Evolutionary conservation across 805 yeast genomes (phyloP), one percentile per base, ranked within the genome.

Genomic region (Ascoidea asiatica): DNA sequence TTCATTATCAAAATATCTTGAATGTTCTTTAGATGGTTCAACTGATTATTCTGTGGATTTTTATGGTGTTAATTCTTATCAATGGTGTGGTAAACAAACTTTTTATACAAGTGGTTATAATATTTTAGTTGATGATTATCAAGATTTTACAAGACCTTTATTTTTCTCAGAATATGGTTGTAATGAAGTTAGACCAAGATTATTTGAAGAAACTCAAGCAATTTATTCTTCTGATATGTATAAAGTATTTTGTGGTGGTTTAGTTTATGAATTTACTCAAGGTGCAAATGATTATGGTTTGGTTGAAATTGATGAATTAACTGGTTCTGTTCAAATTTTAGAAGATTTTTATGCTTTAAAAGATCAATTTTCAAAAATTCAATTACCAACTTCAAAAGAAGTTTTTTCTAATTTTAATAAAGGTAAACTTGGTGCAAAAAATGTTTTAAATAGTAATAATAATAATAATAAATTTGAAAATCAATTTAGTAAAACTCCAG

Each of bases 131-230:
- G 68, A 69, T 29, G 95, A 85, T 48, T 89, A 87, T 57, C 57
- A 63, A 19, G 72, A 73, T 35, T 86, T 73, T 57, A 59, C 82
- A 2, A 74, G 78, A 45, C 97, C 97, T 1, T 73, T 90, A 0
- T 83, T 90, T 59, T 74, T 90, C 44, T 86, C 96, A 1, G 97
- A 90, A 65, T 87, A 77, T 63, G 97, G 97, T 5, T 88, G 97
- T 62, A 88, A 88, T 56, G 79, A 76, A 48, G 81, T 88, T 2
- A 61, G 66, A 21, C 97, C 97, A 2, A 72, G 97, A 49, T 52
- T 62, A 4, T 89, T 89, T 61, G 85, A 80, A 39, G 97, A 89
- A 57, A 74, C 87, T 21, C 68, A 66, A 18, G 67, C 85, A 2
- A 65, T 89, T 19, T 86, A 76, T 55, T 80, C 94, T 0, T 58